Evolutionary conservation across 768 basidiomycete species (phyloP).

Genomic region (Agaricus blazei): DNA sequence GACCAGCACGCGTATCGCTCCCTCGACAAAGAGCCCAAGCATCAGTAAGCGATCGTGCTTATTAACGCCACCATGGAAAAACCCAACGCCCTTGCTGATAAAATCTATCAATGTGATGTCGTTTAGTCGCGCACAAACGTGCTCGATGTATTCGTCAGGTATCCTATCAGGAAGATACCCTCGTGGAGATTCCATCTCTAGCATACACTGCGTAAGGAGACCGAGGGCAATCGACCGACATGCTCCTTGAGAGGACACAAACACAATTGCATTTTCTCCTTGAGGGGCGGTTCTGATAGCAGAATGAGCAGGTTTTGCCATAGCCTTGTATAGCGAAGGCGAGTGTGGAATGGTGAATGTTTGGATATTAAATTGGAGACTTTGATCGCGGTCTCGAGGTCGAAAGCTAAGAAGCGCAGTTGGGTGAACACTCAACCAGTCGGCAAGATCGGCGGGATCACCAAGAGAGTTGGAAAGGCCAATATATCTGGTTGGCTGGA

Average conservation of each 20-base stretch:
- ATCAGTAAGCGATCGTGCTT: constrained; percentile 66
- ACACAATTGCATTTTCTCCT: constrained; percentile 62
- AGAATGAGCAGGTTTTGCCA: constrained; percentile 85
- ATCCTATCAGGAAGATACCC: constrained; percentile 60
- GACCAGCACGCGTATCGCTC: constrained; percentile 74
- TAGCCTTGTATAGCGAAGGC: constrained; percentile 80
- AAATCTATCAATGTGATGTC: constrained; percentile 65
- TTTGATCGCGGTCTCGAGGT: constrained; percentile 78
- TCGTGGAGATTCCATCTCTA: constrained; percentile 60
- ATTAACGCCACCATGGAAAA: constrained; percentile 73
- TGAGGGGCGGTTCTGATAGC: constrained; percentile 49
- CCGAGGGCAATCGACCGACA: constrained; percentile 73
- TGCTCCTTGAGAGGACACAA: constrained; percentile 82
- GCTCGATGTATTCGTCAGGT: constrained; percentile 51
- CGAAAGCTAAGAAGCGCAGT: constrained; percentile 69
- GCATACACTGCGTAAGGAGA: constrained; percentile 82
- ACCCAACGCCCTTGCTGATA: constrained; percentile 80
- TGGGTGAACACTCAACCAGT: constrained; percentile 75
- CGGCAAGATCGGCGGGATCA: constrained; percentile 75
- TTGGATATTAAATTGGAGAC: constrained; percentile 60
- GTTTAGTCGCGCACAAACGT: constrained; percentile 51
- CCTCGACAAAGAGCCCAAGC: constrained; percentile 78
- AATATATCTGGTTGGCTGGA: constrained; percentile 62
- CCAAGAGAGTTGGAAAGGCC: constrained; percentile 75
- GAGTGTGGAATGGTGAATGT: constrained; percentile 87